phyloP scores from a whole-genome alignment of 257 asterid species.

The Salvia hispanica region DNA sequence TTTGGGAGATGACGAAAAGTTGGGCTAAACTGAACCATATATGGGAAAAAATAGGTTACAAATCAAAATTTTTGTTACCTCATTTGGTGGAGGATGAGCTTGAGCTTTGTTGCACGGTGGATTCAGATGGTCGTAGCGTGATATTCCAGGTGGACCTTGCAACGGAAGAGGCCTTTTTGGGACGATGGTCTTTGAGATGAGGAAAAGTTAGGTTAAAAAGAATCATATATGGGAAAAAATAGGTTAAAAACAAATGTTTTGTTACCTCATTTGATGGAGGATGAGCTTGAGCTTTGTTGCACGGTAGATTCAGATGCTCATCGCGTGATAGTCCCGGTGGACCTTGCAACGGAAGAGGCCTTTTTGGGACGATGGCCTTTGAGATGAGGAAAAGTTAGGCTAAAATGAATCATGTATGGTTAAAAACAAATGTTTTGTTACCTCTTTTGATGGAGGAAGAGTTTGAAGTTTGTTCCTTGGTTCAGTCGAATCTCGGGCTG shows the following conservation, averaged over 20 bases:
- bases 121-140: background rate
- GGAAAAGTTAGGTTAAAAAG: no score
- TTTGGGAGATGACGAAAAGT: background rate
- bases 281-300: no score
- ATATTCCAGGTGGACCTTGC: conserved; percentile 10
- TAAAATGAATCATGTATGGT: no score
- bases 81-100: background rate
- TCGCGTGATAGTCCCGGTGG: no score
- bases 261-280: no score
- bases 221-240: no score
- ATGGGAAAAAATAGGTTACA: background rate
- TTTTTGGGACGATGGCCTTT: no score
- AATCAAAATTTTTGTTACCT: background rate
- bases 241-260: no score
- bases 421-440: background rate
- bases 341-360: no score
- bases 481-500: conserved; percentile 23
- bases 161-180: background rate
- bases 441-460: conserved; percentile 6
- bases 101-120: background rate
- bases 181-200: no score
- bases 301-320: no score
- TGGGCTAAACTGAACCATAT: background rate
- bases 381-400: no score
- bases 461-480: background rate